Conservation (phyloP, 495 filamentous ascomycete species). For the Cryomyces minteri region DNA sequence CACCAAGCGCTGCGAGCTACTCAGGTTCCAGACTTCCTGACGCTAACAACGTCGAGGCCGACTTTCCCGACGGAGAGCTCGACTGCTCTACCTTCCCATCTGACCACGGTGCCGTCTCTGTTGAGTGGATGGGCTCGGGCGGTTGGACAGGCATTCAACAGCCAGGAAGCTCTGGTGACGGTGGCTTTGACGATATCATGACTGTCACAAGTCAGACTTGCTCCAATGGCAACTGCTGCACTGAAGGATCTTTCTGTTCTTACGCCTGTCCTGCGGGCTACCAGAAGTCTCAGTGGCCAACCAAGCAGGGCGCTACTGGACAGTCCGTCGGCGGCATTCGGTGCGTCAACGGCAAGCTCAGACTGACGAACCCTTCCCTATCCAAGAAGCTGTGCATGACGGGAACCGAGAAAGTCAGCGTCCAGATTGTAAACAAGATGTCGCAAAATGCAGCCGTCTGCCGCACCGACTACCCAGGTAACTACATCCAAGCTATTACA, state of each 20-base stretch:
- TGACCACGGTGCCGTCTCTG: conserved; percentile 58
- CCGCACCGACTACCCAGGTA: conserved; percentile 91
- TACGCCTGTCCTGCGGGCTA: conserved; percentile 87
- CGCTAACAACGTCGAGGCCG: too few species aligned
- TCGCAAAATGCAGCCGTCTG: conserved; percentile 50
- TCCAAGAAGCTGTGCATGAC: conserved; percentile 54
- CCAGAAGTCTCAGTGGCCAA: conserved; percentile 87
- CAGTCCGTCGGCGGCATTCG: conserved; percentile 80
- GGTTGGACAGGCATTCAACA: conserved; percentile 77
- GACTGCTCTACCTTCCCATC: too few species aligned
- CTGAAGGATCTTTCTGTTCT: conserved; percentile 56
- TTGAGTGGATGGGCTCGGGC: conserved; percentile 46
- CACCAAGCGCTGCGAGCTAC: too few species aligned
- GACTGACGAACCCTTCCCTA: conserved; percentile 48
- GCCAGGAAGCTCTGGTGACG: conserved; percentile 20
- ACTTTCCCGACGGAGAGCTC: too few species aligned
- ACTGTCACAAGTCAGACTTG: conserved; percentile 27
- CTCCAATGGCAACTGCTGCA: conserved; percentile 32
- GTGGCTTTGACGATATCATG: conserved; percentile 37
- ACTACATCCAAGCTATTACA: conserved; percentile 1
- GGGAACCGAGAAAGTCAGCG: conserved; percentile 40
- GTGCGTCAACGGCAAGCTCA: conserved; percentile 65
- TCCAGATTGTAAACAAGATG: conserved; percentile 58
- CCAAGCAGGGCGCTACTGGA: conserved; percentile 54
- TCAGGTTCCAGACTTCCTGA: too few species aligned